Evolutionary conservation across 139 green algal species (phyloP).

Genomic region (Yamagishiella unicocca): DNA sequence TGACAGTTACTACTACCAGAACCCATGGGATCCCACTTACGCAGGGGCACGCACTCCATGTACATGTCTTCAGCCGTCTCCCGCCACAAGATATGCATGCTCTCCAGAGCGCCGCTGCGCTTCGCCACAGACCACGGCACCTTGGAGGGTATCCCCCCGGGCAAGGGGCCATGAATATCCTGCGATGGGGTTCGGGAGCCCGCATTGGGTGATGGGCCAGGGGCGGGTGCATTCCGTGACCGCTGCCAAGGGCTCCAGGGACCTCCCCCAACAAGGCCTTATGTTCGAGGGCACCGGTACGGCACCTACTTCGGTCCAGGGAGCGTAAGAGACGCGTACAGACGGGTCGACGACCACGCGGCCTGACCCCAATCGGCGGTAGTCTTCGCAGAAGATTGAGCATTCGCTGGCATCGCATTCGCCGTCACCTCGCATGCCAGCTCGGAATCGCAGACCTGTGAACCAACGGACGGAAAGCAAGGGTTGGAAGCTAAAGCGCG

Average conservation of each 20-base stretch:
- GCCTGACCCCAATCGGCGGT: constrained; percentile 13
- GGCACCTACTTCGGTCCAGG: constrained; percentile 2
- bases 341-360: constrained; percentile 21
- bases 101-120: not conserved
- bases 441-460: constrained; percentile 12
- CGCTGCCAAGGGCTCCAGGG: not conserved
- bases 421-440: not conserved
- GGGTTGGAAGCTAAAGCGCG: too few species aligned
- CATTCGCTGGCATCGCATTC: constrained; percentile 33
- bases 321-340: constrained; percentile 10
- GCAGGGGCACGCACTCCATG: constrained; percentile 13
- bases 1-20: too few species aligned
- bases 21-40: not conserved
- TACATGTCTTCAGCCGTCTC: not conserved
- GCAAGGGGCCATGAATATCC: not conserved
- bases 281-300: not conserved
- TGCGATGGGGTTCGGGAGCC: not conserved
- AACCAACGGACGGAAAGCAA: too few species aligned
- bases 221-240: too few species aligned
- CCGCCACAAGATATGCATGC: not conserved
- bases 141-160: not conserved
- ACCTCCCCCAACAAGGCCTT: not conserved
- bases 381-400: constrained; percentile 32
- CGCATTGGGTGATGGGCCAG: not conserved
- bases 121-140: not conserved